Evolutionary conservation across 805 yeast genomes (phyloP), one percentile per base, ranked within the genome.

Genomic region (Candida germanica): DNA sequence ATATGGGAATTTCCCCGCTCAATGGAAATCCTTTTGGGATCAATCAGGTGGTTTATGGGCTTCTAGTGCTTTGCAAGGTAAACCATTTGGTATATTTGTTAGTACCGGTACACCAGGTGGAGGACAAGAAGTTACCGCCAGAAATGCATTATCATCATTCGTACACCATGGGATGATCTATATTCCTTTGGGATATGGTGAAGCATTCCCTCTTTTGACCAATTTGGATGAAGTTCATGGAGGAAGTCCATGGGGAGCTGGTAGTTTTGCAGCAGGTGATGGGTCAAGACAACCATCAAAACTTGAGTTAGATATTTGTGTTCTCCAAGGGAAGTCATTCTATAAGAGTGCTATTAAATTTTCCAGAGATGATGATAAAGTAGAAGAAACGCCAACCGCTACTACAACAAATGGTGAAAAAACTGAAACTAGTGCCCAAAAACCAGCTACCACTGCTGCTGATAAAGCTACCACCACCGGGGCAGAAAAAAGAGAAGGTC

Each of bases 181-280:
- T 57, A 77, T 86, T 27, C 95, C 95, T 39, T 69, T 86, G 47
- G 95, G 95, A 42, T 86, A 80, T 65, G 73, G 48, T 31, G 48
- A 44, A 36, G 48, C 48, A 10, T 40, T 40, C 43, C 46, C 48
- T 33, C 32, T 41, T 47, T 51, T 80, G 45, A 61, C 83, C 28
- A 70, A 69, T 60, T 51, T 80, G 29, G 75, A 71, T 3, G 87
- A 83, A 64, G 71, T 77, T 33, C 94, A 83, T 56, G 95, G 95
- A 46, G 85, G 84, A 38, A 75, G 88, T 15, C 77, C 95, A 30
- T 87, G 88, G 87, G 95, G 95, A 58, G 83, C 95, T 22, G 95
- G 95, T 48, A 65, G 85, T 25, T 68, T 73, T 51, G 88, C 95
- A 20, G 85, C 79, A 33, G 68, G 73, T 34, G 91, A 83, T 54